Conservation (phyloP, 306 rosid species). For the Urtica urens region DNA sequence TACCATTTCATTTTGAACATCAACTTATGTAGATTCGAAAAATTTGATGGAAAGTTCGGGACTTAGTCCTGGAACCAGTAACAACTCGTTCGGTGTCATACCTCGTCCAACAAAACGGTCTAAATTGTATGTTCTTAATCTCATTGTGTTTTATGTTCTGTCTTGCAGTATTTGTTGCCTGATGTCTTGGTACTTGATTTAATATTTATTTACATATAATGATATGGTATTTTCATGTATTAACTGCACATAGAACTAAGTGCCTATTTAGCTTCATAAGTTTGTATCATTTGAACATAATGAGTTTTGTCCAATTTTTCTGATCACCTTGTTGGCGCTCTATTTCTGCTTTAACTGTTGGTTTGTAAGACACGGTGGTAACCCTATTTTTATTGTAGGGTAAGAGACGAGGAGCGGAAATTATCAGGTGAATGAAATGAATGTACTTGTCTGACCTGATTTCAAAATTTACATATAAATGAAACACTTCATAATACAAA, state of each 20-base stretch:
- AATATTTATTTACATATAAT: too few species aligned
- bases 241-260: too few species aligned
- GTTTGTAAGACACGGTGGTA: constrained; percentile 18
- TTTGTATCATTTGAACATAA: not conserved
- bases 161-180: not conserved
- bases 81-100: constrained; percentile 38
- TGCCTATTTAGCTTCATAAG: not conserved
- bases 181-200: too few species aligned
- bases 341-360: not conserved
- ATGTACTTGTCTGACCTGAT: constrained; percentile 30
- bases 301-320: constrained; percentile 3
- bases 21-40: constrained; percentile 31
- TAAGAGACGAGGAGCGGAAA: constrained; percentile 29
- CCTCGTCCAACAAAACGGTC: constrained; percentile 71
- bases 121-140: constrained; percentile 77
- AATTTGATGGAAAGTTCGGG: constrained; percentile 42
- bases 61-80: constrained; percentile 35
- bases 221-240: too few species aligned
- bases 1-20: constrained; percentile 30
- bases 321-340: not conserved
- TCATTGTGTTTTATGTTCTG: too few species aligned
- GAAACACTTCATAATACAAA: constrained; percentile 7
- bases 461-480: constrained; percentile 12
- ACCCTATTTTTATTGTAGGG: constrained; percentile 37
- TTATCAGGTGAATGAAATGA: constrained; percentile 33